phyloP scores from a whole-genome alignment of 352 stramenopile genomes.

The Pythium phragmitis region DNA sequence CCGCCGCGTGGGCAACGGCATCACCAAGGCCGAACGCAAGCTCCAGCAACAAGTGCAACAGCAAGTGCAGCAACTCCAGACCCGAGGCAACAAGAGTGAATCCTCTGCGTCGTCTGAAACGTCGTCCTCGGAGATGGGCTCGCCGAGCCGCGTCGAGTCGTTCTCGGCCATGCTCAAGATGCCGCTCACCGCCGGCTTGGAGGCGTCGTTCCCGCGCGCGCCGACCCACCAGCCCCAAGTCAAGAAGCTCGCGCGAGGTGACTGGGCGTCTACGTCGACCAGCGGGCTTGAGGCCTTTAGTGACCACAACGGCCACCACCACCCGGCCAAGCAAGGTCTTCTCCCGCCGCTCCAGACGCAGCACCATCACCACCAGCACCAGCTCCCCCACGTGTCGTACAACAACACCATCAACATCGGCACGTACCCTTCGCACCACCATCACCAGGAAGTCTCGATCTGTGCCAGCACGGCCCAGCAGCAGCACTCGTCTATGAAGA shows the following conservation, averaged over 20 bases:
- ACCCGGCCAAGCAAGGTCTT: constrained; percentile 47
- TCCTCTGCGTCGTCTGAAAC: not conserved
- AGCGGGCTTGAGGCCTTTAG: constrained; percentile 54
- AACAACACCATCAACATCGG: constrained; percentile 37
- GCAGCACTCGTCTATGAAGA: too few species aligned
- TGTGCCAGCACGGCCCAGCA: not conserved
- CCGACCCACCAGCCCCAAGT: constrained; percentile 47
- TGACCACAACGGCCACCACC: constrained; percentile 20
- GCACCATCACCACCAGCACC: constrained; percentile 22
- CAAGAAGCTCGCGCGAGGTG: constrained; percentile 54
- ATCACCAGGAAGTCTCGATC: constrained; percentile 11
- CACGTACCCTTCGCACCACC: constrained; percentile 5
- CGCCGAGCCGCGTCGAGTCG: constrained; percentile 29
- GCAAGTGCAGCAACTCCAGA: constrained; percentile 19
- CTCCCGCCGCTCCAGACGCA: constrained; percentile 42
- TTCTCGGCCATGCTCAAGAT: constrained; percentile 46
- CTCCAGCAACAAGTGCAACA: constrained; percentile 30
- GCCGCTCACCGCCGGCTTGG: constrained; percentile 25
- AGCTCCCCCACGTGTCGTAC: constrained; percentile 38
- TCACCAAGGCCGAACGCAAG: constrained; percentile 48
- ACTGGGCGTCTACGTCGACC: constrained; percentile 26
- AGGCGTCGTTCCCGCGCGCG: constrained; percentile 31
- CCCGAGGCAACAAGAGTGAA: not conserved
- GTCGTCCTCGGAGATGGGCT: constrained; percentile 12
- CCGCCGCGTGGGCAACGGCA: constrained; percentile 47